These are phyloP conservation scores for Hebeloma cylindrosporum DNA, from an alignment of 768 basidiomycete genomes.

Conservation along the genomic window DNA sequence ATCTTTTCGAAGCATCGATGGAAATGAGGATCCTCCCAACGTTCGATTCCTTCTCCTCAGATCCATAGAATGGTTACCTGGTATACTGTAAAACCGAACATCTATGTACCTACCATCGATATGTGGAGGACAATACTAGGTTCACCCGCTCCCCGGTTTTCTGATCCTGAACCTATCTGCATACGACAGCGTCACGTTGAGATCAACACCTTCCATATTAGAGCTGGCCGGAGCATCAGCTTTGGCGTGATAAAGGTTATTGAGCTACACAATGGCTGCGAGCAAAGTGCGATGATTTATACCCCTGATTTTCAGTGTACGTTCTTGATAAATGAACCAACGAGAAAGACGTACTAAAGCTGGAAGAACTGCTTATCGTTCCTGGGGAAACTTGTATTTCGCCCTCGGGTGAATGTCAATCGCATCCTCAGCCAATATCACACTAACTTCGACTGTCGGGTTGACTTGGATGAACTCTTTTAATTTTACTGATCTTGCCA, in stretches of 20 bases:
- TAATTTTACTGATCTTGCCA: slow-evolving; percentile 63
- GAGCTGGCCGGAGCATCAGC: slow-evolving; percentile 27
- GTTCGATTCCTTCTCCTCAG: slow-evolving; percentile 70
- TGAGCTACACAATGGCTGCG: slow-evolving; percentile 56
- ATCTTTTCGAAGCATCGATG: slow-evolving; percentile 62
- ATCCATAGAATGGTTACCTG: neutral
- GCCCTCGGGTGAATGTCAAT: neutral
- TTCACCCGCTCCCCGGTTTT: slow-evolving; percentile 61
- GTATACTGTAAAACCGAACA: slow-evolving; percentile 2
- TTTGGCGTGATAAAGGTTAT: slow-evolving; percentile 57
- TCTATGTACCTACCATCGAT: slow-evolving; percentile 37
- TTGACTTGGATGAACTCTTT: slow-evolving; percentile 58
- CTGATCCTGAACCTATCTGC: slow-evolving; percentile 76
- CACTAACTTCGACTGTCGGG: slow-evolving; percentile 48
- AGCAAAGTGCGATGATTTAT: slow-evolving; percentile 24
- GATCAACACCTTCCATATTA: slow-evolving; percentile 50
- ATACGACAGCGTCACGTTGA: slow-evolving; percentile 63
- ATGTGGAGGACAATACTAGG: slow-evolving; percentile 42
- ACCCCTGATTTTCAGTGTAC: neutral
- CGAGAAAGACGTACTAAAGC: slow-evolving; percentile 51
- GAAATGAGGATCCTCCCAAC: slow-evolving; percentile 67
- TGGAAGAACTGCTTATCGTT: slow-evolving; percentile 72
- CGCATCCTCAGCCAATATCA: neutral
- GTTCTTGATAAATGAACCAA: neutral
- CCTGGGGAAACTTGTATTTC: slow-evolving; percentile 45